phyloP scores from a whole-genome alignment of 176 grass and related monocot species.

The Oryza nivara region DNA sequence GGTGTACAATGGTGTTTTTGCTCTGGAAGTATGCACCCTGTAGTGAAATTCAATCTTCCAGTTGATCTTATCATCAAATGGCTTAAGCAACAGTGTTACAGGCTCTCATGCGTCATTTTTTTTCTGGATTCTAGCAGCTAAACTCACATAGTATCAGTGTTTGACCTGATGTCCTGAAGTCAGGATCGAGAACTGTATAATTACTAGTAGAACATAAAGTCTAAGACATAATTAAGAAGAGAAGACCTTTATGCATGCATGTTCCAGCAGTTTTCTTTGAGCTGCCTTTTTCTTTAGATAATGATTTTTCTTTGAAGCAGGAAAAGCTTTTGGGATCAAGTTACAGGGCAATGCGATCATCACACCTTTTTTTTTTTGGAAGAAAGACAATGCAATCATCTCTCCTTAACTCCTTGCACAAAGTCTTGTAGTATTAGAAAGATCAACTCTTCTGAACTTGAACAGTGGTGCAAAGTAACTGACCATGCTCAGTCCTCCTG shows the following conservation, averaged over 20 bases:
- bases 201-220: not conserved
- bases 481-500: not conserved
- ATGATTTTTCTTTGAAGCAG: not conserved
- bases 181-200: not conserved
- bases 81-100: not conserved
- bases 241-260: not conserved
- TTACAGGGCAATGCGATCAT: not conserved
- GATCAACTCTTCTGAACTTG: not conserved
- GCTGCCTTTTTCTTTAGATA: not conserved
- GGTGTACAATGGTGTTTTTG: not conserved
- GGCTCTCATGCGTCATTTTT: not conserved
- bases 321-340: not conserved
- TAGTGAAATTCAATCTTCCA: not conserved
- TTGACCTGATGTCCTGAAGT: not conserved
- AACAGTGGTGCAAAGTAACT: not conserved
- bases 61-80: not conserved
- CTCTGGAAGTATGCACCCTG: not conserved
- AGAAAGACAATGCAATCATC: too few species aligned
- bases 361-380: too few species aligned
- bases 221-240: slow-evolving; percentile 9
- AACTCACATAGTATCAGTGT: not conserved
- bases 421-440: too few species aligned
- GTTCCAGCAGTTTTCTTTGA: not conserved
- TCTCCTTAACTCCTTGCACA: too few species aligned
- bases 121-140: not conserved